Conservation (phyloP, 1,284 basidiomycete genomes). For the Xerocomus cyaneibrunnescens region DNA sequence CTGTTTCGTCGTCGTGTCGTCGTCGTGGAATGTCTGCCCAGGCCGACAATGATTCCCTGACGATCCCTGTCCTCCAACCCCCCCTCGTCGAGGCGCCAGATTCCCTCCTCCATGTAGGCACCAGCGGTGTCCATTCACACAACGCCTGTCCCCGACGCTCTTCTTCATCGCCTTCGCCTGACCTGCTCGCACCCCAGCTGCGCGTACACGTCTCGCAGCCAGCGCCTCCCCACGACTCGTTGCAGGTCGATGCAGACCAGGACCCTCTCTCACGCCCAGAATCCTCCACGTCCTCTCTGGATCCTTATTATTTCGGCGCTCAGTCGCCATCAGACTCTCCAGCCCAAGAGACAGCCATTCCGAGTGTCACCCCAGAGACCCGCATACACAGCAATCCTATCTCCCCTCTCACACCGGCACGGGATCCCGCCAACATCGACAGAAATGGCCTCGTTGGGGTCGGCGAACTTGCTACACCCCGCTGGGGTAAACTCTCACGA, state of each 20-base stretch:
- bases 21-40: slow-evolving; percentile 30
- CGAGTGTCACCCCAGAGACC: slow-evolving; percentile 45
- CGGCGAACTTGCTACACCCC: slow-evolving; percentile 95
- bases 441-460: slow-evolving; percentile 88
- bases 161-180: neutral
- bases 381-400: slow-evolving; percentile 50
- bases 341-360: slow-evolving; percentile 30
- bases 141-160: slow-evolving; percentile 12
- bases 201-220: slow-evolving; percentile 28
- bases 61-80: neutral
- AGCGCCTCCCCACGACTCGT: slow-evolving; percentile 18
- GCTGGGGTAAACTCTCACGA: slow-evolving; percentile 64
- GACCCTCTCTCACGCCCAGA: slow-evolving; percentile 48
- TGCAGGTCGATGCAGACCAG: slow-evolving; percentile 33
- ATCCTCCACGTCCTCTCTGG: slow-evolving; percentile 73
- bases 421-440: slow-evolving; percentile 83
- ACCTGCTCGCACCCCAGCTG: slow-evolving; percentile 18
- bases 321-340: slow-evolving; percentile 66
- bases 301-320: slow-evolving; percentile 79
- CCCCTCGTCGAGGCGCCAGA: slow-evolving; percentile 15
- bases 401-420: slow-evolving; percentile 73
- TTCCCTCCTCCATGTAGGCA: slow-evolving; percentile 1
- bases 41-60: slow-evolving; percentile 16
- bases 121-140: slow-evolving; percentile 3
- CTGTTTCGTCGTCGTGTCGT: slow-evolving; percentile 10